Percentiles rank a stretch among this genome's conserved stretches.
Evolutionary conservation across 306 rosid species (phyloP).

Genomic region (Dalbergia oliveri): DNA sequence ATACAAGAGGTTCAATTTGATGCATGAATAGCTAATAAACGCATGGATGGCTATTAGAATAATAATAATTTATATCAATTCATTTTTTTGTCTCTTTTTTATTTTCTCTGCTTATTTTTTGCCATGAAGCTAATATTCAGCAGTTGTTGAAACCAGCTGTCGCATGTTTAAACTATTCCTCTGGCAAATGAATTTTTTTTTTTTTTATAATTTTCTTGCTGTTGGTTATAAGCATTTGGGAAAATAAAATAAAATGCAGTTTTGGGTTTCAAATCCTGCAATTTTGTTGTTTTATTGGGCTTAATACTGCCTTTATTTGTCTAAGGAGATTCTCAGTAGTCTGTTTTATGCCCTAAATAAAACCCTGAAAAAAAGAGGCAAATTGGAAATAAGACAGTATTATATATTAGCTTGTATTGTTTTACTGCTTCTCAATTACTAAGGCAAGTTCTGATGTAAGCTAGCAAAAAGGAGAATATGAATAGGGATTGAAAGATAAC

Average conservation of each 20-base stretch:
- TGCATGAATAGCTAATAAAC: too few relatives aligned
- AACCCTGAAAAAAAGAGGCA: neutral
- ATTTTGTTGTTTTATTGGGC: neutral
- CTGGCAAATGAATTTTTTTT: neutral
- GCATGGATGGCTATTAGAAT: neutral
- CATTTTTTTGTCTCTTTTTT: neutral
- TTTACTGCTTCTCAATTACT: constrained; percentile 25
- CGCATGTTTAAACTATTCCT: neutral
- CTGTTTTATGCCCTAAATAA: neutral
- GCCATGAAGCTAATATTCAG: neutral
- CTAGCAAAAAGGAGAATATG: constrained; percentile 5
- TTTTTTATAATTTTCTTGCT: neutral
- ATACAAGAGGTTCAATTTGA: too few relatives aligned
- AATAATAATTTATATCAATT: too few relatives aligned
- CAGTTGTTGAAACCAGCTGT: neutral
- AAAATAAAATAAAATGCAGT: constrained; percentile 6
- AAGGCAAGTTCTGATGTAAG: constrained; percentile 1
- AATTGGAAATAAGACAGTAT: constrained; percentile 13
- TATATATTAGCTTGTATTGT: constrained; percentile 7
- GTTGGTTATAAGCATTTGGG: constrained; percentile 1
- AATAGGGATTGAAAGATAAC: constrained; percentile 25
- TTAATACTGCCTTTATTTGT: neutral
- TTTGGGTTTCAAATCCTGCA: constrained; percentile 18
- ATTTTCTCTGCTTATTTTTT: neutral
- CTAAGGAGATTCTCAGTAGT: neutral